Evolutionary conservation across 495 filamentous ascomycete genomes (phyloP).

Genomic region (Rhizodiscina lignyota): DNA sequence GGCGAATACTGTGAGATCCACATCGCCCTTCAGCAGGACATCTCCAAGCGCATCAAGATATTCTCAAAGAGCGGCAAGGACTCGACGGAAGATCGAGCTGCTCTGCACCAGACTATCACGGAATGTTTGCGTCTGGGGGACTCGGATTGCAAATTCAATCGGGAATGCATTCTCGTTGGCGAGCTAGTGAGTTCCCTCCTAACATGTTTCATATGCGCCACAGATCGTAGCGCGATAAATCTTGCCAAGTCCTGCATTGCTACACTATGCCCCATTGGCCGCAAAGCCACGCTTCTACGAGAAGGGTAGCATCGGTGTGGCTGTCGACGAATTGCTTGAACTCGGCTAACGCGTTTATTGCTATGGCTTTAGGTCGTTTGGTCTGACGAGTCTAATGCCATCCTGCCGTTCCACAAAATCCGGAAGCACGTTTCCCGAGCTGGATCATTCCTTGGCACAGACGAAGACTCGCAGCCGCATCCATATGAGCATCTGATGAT

Average conservation of each 20-base stretch:
- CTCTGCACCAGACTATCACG: slow-evolving; percentile 36
- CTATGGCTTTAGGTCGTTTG: too few species aligned
- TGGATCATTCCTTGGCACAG: slow-evolving; percentile 49
- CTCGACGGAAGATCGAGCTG: slow-evolving; percentile 52
- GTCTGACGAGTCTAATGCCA: slow-evolving; percentile 41
- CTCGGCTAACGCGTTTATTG: too few species aligned
- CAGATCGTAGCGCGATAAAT: too few species aligned
- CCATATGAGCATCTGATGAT: slow-evolving; percentile 68
- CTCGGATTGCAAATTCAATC: slow-evolving; percentile 36
- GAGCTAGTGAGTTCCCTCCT: too few species aligned
- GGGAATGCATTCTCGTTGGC: slow-evolving; percentile 61
- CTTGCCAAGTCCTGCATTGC: too few species aligned
- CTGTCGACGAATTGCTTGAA: too few species aligned
- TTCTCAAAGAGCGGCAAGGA: slow-evolving; percentile 89
- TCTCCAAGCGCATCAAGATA: slow-evolving; percentile 45
- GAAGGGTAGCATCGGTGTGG: too few species aligned
- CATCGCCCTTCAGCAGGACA: slow-evolving; percentile 42
- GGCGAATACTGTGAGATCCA: slow-evolving; percentile 85
- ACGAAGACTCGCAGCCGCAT: slow-evolving; percentile 53
- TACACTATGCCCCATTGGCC: too few species aligned
- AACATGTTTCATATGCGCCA: too few species aligned
- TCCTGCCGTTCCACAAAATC: slow-evolving; percentile 62
- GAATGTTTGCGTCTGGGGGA: slow-evolving; percentile 40
- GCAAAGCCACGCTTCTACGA: too few species aligned
- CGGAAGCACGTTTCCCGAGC: slow-evolving; percentile 63